Conservation (phyloP, 2,329 filamentous ascomycete genomes). For the Xylariaceae sp. region DNA sequence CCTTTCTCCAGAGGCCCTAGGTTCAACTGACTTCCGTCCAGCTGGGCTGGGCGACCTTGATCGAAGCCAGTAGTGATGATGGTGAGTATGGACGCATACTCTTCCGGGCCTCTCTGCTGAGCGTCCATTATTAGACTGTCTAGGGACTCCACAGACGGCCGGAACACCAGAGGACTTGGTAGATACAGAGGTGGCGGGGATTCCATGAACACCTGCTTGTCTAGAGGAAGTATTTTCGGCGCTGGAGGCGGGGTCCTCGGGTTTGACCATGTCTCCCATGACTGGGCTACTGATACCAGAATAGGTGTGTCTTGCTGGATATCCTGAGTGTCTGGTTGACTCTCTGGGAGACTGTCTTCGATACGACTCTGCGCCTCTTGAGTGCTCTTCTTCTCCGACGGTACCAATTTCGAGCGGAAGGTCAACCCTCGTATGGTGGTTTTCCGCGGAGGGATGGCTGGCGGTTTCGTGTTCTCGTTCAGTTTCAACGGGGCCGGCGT, state of each 20-base stretch:
- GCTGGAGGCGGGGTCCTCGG: too few species aligned
- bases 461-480: conserved; percentile 30
- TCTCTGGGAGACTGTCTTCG: conserved; percentile 8
- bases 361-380: conserved; percentile 12
- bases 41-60: conserved; percentile 27
- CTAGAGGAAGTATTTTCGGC: too few species aligned
- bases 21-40: conserved; percentile 4
- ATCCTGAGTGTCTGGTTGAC: conserved; percentile 11
- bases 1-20: conserved; percentile 3
- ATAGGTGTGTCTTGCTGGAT: conserved; percentile 1
- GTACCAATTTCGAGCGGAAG: background rate
- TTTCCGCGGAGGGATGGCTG: conserved; percentile 9
- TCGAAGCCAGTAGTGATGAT: conserved; percentile 57
- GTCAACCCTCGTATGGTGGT: background rate
- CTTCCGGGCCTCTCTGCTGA: conserved; percentile 13
- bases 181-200: too few species aligned
- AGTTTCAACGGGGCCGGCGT: conserved; percentile 36
- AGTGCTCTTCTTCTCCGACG: conserved; percentile 10
- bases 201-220: too few species aligned
- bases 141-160: too few species aligned
- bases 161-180: too few species aligned
- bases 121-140: background rate
- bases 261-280: too few species aligned
- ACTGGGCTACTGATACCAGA: background rate
- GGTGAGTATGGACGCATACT: conserved; percentile 53